These are phyloP conservation scores for Penicillium freii DNA, from an alignment of 2,329 filamentous ascomycete species.

Conservation along the genomic window DNA sequence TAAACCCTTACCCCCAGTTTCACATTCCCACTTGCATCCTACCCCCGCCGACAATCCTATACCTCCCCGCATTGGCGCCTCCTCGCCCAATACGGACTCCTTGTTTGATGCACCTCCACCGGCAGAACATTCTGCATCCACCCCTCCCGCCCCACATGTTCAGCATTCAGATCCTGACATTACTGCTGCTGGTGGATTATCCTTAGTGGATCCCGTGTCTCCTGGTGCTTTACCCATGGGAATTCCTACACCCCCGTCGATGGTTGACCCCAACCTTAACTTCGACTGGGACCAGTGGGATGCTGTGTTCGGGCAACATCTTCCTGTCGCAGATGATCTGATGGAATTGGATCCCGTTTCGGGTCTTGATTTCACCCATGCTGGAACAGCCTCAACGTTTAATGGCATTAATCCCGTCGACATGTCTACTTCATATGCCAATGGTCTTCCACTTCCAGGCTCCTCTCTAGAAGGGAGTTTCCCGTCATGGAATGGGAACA, in stretches of 20 bases:
- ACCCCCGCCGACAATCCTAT: conserved; percentile 10
- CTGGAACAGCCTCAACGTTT: conserved; percentile 12
- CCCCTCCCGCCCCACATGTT: conserved; percentile 7
- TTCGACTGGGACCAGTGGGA: conserved; percentile 54
- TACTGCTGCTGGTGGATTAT: conserved; percentile 10
- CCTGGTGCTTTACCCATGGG: conserved; percentile 17
- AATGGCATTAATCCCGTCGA: not conserved
- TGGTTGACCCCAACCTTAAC: conserved; percentile 43
- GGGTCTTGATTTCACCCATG: conserved; percentile 35
- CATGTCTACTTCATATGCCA: not conserved
- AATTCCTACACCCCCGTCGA: conserved; percentile 36
- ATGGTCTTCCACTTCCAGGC: conserved; percentile 1
- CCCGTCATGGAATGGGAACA: conserved; percentile 10
- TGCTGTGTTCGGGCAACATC: conserved; percentile 48
- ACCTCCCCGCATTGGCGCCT: conserved; percentile 2
- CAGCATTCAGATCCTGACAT: not conserved
- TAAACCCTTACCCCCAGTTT: conserved; percentile 9
- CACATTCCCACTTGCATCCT: conserved; percentile 16
- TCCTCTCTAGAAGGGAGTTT: not conserved
- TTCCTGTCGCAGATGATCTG: conserved; percentile 44
- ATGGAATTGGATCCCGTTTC: conserved; percentile 44
- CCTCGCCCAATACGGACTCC: conserved; percentile 15
- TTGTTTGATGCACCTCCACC: not conserved
- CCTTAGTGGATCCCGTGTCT: conserved; percentile 25
- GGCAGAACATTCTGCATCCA: not conserved